Evolutionary conservation across 257 asterid species (phyloP), one percentile per base, ranked within the genome.

Genomic region (Paulownia fortunei): DNA sequence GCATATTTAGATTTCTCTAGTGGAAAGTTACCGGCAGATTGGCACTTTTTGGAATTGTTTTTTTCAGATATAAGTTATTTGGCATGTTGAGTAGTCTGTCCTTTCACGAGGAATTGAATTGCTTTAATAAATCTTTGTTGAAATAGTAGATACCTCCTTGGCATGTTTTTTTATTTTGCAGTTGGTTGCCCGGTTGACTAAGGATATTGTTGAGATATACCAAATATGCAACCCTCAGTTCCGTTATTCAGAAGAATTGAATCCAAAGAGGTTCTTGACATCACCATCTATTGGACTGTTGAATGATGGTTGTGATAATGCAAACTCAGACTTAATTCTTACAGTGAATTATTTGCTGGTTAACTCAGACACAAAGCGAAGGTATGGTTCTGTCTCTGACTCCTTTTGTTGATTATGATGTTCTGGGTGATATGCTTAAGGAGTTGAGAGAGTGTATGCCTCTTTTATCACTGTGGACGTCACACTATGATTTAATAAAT

Each of bases 211-310:
- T 79, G 97, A 93, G 82, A 88, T 90, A 73, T 96, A 93, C 86
- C 89, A 89, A 82, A 74, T 78, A 79, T 96, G 99, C 96, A 93
- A 91, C 81, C 97, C 97, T 69, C 88, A 85, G 71, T 96, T 93
- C 76, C 85, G 82, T 67, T 96, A 90, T 83, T 88, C 97, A 19
- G 95, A 87, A 83, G 92, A 88, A 78, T 81, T 84, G 86, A 93
- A 90, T 72, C 98, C 91, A 67, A 96, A 93, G 94, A 88, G 97
- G 87, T 96, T 92, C 87, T 78, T 96, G 89, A 96, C 99, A 36
- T 88, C 98, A 68, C 99, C 99, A 78, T 90, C 99, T 52, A 67
- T 72, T 46, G 99, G 98, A 73, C 89, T 89, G 82, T 79, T 83
- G 81, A 96, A 96, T 78, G 97, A 92, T 87, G 98, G 99, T 71